Evolutionary conservation across 1,284 basidiomycete species (phyloP), one percentile per base, ranked within the genome.

Genomic region (Crepidotus sp.): DNA sequence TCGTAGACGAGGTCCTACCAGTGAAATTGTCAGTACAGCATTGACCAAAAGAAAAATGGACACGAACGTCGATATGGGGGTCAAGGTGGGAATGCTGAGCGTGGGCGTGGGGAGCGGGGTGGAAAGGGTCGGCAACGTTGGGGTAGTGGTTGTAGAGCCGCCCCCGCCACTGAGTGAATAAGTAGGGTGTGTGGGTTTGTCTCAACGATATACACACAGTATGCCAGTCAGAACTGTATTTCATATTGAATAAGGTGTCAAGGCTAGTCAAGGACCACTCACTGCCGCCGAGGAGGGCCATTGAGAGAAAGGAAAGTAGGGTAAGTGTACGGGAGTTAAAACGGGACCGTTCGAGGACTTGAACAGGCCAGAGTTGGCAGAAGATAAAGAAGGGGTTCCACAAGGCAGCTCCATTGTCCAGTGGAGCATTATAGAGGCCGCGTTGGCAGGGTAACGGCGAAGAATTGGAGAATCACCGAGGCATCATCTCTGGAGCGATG

Each of bases 321-420:
- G 44, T n/a, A 44, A 47, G 34, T 32, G 34, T 40, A 37, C 37
- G 25, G 39, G 14, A 14, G 11, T 5, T 39, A 22, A 41, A 36
- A 37, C 43, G n/a, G 40, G 37, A 32, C 39, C 44, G 36, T 14
- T 37, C 14, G 27, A 4, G 9, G 10, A 17, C 19, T 34, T 30
- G 18, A 22, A 13, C 50, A 44, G 42, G 37, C 46, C 43, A 48
- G 56, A 45, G 30, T 47, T 40, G 18, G 42, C 31, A 44, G 43
- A 34, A 46, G 42, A 18, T 34, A 19, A 22, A 30, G 21, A 33
- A 36, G 38, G 33, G 36, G 41, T 25, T 19, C 18, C 29, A 22
- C 22, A 19, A 22, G 22, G 19, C 15, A 29, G 13, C 30, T n/a
- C 38, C 43, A 40, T 41, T 38, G 41, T 45, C 10, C 11, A n/a